Percentiles rank a stretch among this genome's conserved stretches.
Evolutionary conservation across 345 rosid genomes (phyloP).

Genomic region (Eucalyptus coolabah): DNA sequence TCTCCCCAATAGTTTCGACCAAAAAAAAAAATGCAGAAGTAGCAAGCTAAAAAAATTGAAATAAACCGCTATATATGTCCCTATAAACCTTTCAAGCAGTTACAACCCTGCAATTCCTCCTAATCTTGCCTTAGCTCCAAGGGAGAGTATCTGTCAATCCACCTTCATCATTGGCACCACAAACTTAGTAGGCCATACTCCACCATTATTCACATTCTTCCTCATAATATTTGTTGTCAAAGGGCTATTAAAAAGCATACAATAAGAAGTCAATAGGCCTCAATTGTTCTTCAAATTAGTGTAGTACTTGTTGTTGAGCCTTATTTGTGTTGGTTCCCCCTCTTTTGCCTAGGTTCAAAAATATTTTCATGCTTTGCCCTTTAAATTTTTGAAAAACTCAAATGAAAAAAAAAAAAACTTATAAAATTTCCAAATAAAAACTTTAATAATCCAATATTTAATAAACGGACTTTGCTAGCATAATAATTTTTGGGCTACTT

Average conservation of each 20-base stretch:
- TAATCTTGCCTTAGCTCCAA: slow-evolving; percentile 6
- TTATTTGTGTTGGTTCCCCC: neutral
- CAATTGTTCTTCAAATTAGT: neutral
- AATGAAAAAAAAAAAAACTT: neutral
- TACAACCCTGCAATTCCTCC: neutral
- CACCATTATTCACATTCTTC: neutral
- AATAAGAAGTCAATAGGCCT: neutral
- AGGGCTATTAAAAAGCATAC: neutral
- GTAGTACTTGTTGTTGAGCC: neutral
- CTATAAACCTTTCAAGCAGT: neutral
- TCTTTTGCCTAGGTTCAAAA: neutral
- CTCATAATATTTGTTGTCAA: neutral
- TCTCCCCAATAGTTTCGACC: too few species aligned
- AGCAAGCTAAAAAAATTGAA: too few species aligned
- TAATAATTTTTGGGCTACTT: too few species aligned
- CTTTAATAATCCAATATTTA: too few species aligned
- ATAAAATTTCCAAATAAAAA: too few species aligned
- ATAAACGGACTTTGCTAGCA: too few species aligned
- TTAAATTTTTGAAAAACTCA: neutral
- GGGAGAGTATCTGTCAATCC: slow-evolving; percentile 8
- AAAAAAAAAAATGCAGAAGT: too few species aligned
- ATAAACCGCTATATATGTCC: too few species aligned
- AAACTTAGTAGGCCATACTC: neutral
- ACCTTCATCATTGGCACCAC: slow-evolving; percentile 4
- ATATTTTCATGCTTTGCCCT: neutral